Conservation (phyloP, 768 basidiomycete genomes). For the Tricholoma sp. region DNA sequence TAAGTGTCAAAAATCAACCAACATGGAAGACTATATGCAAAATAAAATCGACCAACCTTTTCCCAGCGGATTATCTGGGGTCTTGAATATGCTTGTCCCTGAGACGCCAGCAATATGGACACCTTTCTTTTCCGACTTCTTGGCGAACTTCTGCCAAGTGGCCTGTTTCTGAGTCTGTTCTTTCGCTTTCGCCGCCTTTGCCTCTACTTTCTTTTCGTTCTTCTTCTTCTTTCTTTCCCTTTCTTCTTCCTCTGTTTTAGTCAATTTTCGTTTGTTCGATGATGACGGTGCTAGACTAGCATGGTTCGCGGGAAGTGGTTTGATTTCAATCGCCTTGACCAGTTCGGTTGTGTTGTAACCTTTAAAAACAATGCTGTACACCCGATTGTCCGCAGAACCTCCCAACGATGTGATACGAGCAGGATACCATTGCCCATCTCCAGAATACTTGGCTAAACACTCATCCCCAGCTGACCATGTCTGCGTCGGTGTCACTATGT, state of each 20-base stretch:
- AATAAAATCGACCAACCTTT: constrained; percentile 48
- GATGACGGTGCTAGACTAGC: constrained; percentile 35
- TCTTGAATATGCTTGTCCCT: constrained; percentile 92
- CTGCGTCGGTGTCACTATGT: constrained; percentile 43
- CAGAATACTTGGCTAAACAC: constrained; percentile 80
- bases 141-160: constrained; percentile 93
- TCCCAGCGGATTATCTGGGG: constrained; percentile 86
- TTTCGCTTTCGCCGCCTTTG: constrained; percentile 78
- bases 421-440: constrained; percentile 83
- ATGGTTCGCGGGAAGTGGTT: constrained; percentile 59
- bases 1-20: constrained; percentile 26
- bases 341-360: constrained; percentile 90
- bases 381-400: constrained; percentile 74
- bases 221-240: constrained; percentile 89
- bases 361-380: constrained; percentile 88
- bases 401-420: constrained; percentile 84
- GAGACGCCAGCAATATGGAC: constrained; percentile 84
- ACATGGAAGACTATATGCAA: not conserved
- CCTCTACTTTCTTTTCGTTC: constrained; percentile 90
- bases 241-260: constrained; percentile 80
- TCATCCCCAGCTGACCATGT: constrained; percentile 82
- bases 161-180: constrained; percentile 82
- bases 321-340: constrained; percentile 67
- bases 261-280: constrained; percentile 72
- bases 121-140: constrained; percentile 91